Evolutionary conservation across 805 yeast species (phyloP).

Genomic region (Lipomyces sp.): DNA sequence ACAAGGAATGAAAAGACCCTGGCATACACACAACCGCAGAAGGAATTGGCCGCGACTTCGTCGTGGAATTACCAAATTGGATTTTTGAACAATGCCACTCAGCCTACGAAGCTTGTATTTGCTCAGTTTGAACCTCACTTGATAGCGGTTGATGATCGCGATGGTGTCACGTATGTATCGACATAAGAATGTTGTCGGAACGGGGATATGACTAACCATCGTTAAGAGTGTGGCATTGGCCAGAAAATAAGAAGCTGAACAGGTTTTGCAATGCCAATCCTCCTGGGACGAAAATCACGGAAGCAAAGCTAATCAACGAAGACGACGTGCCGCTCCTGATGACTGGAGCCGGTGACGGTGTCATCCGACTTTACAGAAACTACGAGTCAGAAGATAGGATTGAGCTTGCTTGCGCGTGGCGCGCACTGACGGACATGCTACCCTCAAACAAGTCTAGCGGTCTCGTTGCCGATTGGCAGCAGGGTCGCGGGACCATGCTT

Average conservation of each 20-base stretch:
- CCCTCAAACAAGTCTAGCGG: constrained; percentile 83
- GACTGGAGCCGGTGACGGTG: constrained; percentile 93
- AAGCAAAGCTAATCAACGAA: constrained; percentile 82
- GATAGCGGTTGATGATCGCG: constrained; percentile 81
- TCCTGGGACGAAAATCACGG: constrained; percentile 85
- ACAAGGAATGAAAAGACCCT: constrained; percentile 86
- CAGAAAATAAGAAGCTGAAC: constrained; percentile 57
- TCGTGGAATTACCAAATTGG: constrained; percentile 75
- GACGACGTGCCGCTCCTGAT: constrained; percentile 85
- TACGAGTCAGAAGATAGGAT: constrained; percentile 62
- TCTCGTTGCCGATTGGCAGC: constrained; percentile 93
- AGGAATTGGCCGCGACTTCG: constrained; percentile 78
- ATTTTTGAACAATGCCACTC: constrained; percentile 71
- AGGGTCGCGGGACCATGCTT: constrained; percentile 84
- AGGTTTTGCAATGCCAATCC: constrained; percentile 85
- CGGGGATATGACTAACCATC: constrained; percentile 1
- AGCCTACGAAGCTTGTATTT: constrained; percentile 77
- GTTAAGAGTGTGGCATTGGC: constrained; percentile 80
- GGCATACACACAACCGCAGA: constrained; percentile 87
- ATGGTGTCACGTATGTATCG: constrained; percentile 57
- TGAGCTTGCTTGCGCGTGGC: constrained; percentile 83
- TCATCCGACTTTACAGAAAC: constrained; percentile 81
- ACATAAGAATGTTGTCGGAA: background rate
- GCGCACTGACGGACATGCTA: constrained; percentile 85
- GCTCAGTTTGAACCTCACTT: constrained; percentile 89